Conservation (phyloP, 208 protist genomes). For the Naegleria lovaniensis region DNA sequence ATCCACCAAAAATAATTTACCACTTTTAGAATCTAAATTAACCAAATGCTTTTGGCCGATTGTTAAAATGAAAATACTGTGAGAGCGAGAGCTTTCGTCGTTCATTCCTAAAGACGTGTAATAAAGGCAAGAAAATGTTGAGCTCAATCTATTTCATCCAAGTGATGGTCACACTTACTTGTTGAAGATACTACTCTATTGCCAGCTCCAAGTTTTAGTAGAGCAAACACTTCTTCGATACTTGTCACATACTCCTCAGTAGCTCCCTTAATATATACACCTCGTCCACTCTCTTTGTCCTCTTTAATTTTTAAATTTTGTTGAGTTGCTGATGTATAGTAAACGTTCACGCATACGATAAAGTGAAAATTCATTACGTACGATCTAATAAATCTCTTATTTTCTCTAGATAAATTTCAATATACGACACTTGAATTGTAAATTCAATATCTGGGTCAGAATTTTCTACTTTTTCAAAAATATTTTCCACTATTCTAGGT, state of each 20-base stretch:
- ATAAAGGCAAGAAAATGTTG: neutral
- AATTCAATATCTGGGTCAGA: constrained; percentile 72
- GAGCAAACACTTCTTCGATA: constrained; percentile 68
- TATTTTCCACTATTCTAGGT: constrained; percentile 74
- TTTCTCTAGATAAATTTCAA: constrained; percentile 96
- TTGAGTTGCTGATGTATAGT: constrained; percentile 35
- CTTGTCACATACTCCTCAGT: constrained; percentile 71
- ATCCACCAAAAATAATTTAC: constrained; percentile 77
- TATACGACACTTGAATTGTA: constrained; percentile 81
- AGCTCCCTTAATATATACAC: constrained; percentile 78
- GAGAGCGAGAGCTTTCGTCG: constrained; percentile 68
- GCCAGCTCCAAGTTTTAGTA: constrained; percentile 62
- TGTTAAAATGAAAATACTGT: constrained; percentile 70
- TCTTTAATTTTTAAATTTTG: constrained; percentile 58
- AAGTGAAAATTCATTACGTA: constrained; percentile 32
- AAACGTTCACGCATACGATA: constrained; percentile 45
- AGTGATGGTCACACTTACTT: constrained; percentile 7
- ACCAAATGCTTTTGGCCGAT: neutral
- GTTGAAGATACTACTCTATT: constrained; percentile 54
- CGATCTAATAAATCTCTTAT: constrained; percentile 83
- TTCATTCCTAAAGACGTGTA: constrained; percentile 52
- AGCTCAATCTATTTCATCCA: neutral
- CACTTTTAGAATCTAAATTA: constrained; percentile 45
- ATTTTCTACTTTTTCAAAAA: constrained; percentile 72
- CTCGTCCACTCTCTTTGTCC: constrained; percentile 46